A percentile compares a stretch with the other conserved stretches of the same genome.
These are phyloP conservation scores for Stramenopiles sp. DNA, from an alignment of 352 stramenopile species.

Conservation along the genomic window DNA sequence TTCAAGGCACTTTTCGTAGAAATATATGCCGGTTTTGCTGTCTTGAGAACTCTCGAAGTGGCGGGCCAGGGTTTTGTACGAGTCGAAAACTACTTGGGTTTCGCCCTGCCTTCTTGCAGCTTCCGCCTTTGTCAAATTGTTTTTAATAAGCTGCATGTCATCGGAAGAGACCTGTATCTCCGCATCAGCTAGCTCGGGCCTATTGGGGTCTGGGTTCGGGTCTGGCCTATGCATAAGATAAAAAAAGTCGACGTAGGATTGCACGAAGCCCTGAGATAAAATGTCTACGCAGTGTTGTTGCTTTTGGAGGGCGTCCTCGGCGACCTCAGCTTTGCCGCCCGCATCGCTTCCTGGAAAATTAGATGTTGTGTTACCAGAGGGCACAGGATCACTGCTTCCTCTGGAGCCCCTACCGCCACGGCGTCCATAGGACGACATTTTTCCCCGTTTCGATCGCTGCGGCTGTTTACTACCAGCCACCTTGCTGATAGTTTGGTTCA, in stretches of 20 bases:
- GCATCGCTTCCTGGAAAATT: too few species aligned
- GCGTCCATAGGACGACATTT: too few species aligned
- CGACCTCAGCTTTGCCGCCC: too few species aligned
- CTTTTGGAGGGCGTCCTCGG: too few species aligned
- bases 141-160: constrained; percentile 60
- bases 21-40: constrained; percentile 66
- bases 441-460: too few species aligned
- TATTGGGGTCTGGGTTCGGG: constrained; percentile 13
- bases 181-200: background rate
- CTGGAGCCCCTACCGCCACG: too few species aligned
- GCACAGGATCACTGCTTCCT: too few species aligned
- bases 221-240: constrained; percentile 66
- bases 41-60: constrained; percentile 50
- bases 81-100: constrained; percentile 48
- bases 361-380: too few species aligned
- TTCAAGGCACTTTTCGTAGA: constrained; percentile 75
- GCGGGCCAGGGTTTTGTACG: constrained; percentile 50
- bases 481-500: too few species aligned
- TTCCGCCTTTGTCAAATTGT: constrained; percentile 60
- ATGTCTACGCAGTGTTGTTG: constrained; percentile 48
- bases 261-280: constrained; percentile 60
- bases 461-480: too few species aligned
- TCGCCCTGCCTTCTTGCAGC: constrained; percentile 60
- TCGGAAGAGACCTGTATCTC: constrained; percentile 23
- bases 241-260: constrained; percentile 79